Base-by-base conservation (phyloP, 2,329 filamentous ascomycete species). In the Trichophyton schoenleinii region DNA sequence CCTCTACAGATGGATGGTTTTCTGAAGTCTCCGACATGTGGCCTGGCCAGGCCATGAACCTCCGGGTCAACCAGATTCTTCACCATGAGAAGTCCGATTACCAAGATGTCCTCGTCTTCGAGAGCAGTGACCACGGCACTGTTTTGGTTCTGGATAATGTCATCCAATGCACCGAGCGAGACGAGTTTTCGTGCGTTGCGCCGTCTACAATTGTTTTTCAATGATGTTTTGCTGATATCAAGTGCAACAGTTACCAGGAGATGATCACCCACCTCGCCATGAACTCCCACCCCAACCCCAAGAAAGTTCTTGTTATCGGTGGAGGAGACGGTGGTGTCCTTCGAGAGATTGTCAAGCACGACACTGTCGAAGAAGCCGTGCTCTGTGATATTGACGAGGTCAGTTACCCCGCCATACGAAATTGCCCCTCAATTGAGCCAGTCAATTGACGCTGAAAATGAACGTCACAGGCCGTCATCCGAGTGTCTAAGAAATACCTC, bases 21-120 rank as follows among this genome's bases (percentile, higher is more conserved):
- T 89, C 91, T 77, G 94, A 99, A 81, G 91, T 96, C 79, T 95
- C 89, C 70, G 81, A 94, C 74, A 97, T 99, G 92, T 99, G 94
- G 94, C 92, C 94, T 65, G 90, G 94, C 75, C 94, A 97, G 81
- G 94, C 94, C 75, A 97, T 97, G 92, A 96, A 89, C 69, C 87
- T 96, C 74, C 91, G 89, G 79, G 94, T 99, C 78, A 92, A 99
- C 77, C 89, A 96, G 82, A 87, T 99, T 72, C 83, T 99, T 66
- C 91, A 96, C 83, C 92, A 97, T 82, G 94, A 99, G 82, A 97
- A 96, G 85, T 94, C 88, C 82, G 82, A 95, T 82, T 99, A 96
- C 82, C 94, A 99, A 80, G 94, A 99, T 74, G 92, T 99, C 67
- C 86, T 99, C 71, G 90, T 97, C 81, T 99, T 99, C 81, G 88